These are phyloP conservation scores for Hevea brasiliensis DNA, from an alignment of 345 rosid genomes.

Conservation along the genomic window DNA sequence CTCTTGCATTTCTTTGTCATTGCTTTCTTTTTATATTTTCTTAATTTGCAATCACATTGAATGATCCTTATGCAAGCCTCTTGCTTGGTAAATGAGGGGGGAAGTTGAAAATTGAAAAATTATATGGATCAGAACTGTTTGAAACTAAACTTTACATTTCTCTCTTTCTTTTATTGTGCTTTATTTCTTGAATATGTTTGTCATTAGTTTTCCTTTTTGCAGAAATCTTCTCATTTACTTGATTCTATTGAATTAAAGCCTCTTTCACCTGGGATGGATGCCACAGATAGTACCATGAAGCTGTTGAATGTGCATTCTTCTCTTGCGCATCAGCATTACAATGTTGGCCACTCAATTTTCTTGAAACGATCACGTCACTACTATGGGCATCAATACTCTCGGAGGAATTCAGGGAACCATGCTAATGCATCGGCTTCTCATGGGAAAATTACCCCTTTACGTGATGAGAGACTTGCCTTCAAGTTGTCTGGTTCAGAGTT, in stretches of 20 bases:
- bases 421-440: conserved; percentile 47
- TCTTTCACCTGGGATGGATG: conserved; percentile 36
- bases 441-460: conserved; percentile 36
- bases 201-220: conserved; percentile 11
- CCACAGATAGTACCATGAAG: conserved; percentile 34
- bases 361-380: conserved; percentile 57
- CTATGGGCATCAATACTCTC: conserved; percentile 53
- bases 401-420: conserved; percentile 45
- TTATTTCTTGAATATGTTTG: not conserved
- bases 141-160: not conserved
- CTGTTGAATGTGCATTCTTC: conserved; percentile 34
- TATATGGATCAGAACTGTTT: not conserved
- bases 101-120: not conserved
- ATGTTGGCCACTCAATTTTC: conserved; percentile 48
- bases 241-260: conserved; percentile 37
- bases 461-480: conserved; percentile 41
- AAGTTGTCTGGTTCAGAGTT: conserved; percentile 36
- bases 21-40: not conserved
- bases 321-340: conserved; percentile 37
- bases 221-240: conserved; percentile 38
- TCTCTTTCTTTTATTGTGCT: not conserved
- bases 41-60: not conserved
- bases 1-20: not conserved
- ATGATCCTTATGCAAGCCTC: not conserved
- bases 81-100: not conserved